Conservation (phyloP, 2,329 filamentous ascomycete species). For the Dothideomycetidae sp. region DNA sequence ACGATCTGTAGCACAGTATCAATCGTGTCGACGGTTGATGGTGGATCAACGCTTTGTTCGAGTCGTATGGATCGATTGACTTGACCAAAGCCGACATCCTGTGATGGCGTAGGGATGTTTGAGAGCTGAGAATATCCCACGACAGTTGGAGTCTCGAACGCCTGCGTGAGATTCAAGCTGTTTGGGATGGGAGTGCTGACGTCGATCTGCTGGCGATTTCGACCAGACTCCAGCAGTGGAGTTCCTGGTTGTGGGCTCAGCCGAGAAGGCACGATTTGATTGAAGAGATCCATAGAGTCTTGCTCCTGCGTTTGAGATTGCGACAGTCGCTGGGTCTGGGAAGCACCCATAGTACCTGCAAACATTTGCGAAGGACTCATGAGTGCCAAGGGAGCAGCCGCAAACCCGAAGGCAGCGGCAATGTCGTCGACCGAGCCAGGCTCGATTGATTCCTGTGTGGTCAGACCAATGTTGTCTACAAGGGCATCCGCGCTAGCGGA, state of each 20-base stretch:
- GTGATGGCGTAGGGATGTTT: constrained; percentile 59
- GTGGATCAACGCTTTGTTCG: constrained; percentile 10
- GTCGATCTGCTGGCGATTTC: constrained; percentile 23
- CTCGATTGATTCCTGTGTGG: constrained; percentile 13
- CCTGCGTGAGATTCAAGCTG: constrained; percentile 7
- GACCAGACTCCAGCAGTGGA: constrained; percentile 15
- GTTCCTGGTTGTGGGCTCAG: constrained; percentile 15
- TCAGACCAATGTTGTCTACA: background rate
- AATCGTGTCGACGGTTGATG: constrained; percentile 57
- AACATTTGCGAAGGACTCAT: constrained; percentile 82
- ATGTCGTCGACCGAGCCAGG: constrained; percentile 13
- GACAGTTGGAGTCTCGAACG: constrained; percentile 15
- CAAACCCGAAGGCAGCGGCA: constrained; percentile 27
- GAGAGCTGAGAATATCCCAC: constrained; percentile 44
- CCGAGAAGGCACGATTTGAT: constrained; percentile 13
- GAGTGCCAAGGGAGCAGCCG: constrained; percentile 22
- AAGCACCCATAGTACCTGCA: constrained; percentile 65
- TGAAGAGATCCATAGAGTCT: constrained; percentile 31
- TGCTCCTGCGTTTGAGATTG: constrained; percentile 25
- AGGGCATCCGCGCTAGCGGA: background rate
- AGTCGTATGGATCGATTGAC: constrained; percentile 29
- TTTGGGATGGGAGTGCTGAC: constrained; percentile 23
- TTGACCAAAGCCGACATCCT: constrained; percentile 68
- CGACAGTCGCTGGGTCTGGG: constrained; percentile 30
- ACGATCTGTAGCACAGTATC: constrained; percentile 50